Base-by-base conservation (phyloP, 2,329 filamentous ascomycete species). In the Beauveria rudraprayagi region DNA sequence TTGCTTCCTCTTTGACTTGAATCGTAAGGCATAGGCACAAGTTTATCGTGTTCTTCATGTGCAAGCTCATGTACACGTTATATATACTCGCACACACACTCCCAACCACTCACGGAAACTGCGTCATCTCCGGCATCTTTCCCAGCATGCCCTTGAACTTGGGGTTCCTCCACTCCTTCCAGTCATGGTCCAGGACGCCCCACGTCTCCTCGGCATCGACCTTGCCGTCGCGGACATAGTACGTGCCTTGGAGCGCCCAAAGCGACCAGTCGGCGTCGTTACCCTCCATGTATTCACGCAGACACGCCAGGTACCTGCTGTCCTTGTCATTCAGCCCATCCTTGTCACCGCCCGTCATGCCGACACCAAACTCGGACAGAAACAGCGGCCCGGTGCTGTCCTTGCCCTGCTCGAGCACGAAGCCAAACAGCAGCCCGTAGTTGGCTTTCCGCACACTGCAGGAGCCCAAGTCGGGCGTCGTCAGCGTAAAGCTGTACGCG, bases 251-350 rank as follows among this genome's bases (percentile, higher is more conserved):
- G 48, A 86, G 65, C 4, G 79, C 80, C 83, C 83, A 86, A 14
- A 83, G 72, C 1, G 79, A 78, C 83, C 83, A 86, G 63, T 85
- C 83, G 40, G 78, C 78, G 65, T 85, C 81, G 68, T 85, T 85
- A 47, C 71, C 68, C 54, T 77, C 71, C 73, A 85, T 77, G 61
- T 83, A 83, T 11, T 74, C 76, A 5, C 77, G 72, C 41, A 86
- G 66, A 65, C 83, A 86, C 10, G 72, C 71, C 51, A 83, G 74
- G 66, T 84, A 85, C 1, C 67, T 68, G 57, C 73, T 67, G 51
- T 82, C 80, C 48, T 75, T 73, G 40, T 77, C 72, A 46, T 67
- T 72, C 17, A 81, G 67, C 0, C 78, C 79, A 22, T 72, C 77
- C 40, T 73, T 68, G 5, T 69, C 65, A 2, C 78, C 78, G 17